These are phyloP conservation scores for Ceratocystis diversiconidia DNA, from an alignment of 2,329 filamentous ascomycete species.

Conservation along the genomic window DNA sequence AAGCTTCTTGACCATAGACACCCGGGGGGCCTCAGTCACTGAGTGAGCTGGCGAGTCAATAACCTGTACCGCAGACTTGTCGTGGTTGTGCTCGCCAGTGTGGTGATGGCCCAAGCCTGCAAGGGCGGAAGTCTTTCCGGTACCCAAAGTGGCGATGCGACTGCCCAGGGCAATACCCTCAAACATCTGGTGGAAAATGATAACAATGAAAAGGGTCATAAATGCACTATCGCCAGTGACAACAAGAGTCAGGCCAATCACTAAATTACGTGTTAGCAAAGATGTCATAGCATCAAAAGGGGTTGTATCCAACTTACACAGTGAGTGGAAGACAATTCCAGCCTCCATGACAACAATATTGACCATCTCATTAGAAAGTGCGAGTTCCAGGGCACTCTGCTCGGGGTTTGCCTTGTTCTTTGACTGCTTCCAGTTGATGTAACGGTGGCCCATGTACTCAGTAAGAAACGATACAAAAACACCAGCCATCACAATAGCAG, in stretches of 20 bases:
- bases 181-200: constrained; percentile 67
- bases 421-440: constrained; percentile 30
- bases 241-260: constrained; percentile 51
- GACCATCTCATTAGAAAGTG: constrained; percentile 34
- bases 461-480: constrained; percentile 58
- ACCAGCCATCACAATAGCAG: constrained; percentile 60
- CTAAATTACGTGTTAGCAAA: constrained; percentile 23
- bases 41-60: background rate
- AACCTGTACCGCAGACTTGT: background rate
- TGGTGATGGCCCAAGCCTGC: constrained; percentile 21
- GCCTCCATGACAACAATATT: constrained; percentile 57
- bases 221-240: constrained; percentile 43
- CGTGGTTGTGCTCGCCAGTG: constrained; percentile 2
- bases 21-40: constrained; percentile 16
- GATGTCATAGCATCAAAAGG: constrained; percentile 3
- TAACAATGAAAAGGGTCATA: constrained; percentile 47
- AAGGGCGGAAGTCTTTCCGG: constrained; percentile 18
- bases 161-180: constrained; percentile 62
- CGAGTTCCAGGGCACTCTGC: constrained; percentile 21
- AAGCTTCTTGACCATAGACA: constrained; percentile 38
- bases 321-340: constrained; percentile 62
- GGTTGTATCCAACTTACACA: constrained; percentile 33
- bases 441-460: constrained; percentile 50
- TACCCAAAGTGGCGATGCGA: constrained; percentile 48
- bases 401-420: constrained; percentile 24